A percentile compares a stretch with the other conserved stretches of the same genome.
phyloP scores from a whole-genome alignment of 805 yeast genomes.

The Kuraishia molischiana region DNA sequence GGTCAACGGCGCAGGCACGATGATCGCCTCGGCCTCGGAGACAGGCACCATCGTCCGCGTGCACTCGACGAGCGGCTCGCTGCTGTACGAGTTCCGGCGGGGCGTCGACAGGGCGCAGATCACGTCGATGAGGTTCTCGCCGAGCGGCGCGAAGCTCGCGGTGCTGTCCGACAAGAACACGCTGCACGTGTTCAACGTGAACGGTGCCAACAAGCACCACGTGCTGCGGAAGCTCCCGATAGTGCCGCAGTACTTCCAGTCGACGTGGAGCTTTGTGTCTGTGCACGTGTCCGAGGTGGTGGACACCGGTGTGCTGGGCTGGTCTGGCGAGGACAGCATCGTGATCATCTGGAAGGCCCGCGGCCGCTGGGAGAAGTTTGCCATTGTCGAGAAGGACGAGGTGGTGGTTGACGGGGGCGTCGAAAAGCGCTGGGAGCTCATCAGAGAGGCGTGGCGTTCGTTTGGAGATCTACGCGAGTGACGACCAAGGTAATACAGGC shows the following conservation, averaged over 20 bases:
- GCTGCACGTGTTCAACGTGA: constrained; percentile 64
- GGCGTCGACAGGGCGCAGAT: constrained; percentile 82
- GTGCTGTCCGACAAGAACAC: constrained; percentile 86
- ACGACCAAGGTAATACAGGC: too few species aligned
- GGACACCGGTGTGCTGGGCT: constrained; percentile 47
- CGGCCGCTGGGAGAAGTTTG: constrained; percentile 83
- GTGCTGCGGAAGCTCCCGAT: constrained; percentile 51
- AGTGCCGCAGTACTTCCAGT: constrained; percentile 63
- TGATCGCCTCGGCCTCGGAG: constrained; percentile 74
- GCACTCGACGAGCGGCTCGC: constrained; percentile 54
- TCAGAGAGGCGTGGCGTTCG: constrained; percentile 65
- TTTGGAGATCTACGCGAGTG: constrained; percentile 27
- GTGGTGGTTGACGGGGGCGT: constrained; percentile 6
- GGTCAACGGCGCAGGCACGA: constrained; percentile 50
- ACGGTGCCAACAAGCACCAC: constrained; percentile 44
- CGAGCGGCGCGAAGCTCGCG: constrained; percentile 66
- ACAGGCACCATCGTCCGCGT: constrained; percentile 75
- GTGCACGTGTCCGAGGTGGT: constrained; percentile 35
- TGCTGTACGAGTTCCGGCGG: constrained; percentile 78
- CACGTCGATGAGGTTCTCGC: constrained; percentile 77
- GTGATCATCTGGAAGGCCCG: constrained; percentile 66
- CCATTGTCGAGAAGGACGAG: constrained; percentile 42
- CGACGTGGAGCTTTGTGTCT: constrained; percentile 84
- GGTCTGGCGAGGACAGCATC: constrained; percentile 69
- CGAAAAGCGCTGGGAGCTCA: constrained; percentile 40